Evolutionary conservation across 495 filamentous ascomycete genomes (phyloP), one percentile per base, ranked within the genome.

Genomic region (Polyplosphaeria fusca): DNA sequence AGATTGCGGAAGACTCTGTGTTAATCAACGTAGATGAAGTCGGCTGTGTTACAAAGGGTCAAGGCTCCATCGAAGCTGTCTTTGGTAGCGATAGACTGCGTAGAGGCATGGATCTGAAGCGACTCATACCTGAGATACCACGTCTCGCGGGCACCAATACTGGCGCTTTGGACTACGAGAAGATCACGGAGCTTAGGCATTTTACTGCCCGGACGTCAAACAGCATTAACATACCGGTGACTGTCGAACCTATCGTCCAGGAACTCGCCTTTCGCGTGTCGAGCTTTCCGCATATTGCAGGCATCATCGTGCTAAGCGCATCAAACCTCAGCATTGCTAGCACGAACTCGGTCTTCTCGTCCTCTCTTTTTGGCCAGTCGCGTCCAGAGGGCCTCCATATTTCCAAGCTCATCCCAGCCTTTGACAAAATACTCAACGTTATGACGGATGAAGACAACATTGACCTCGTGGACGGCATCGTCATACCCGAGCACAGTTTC

Each of bases 231-330:
- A 87, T 95, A 57, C 93, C 93, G 5, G 82, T 86, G 27, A 83
- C 85, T 0, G 77, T 97, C 32, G 81, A 88, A 32, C 78, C 81
- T 47, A 75, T 86, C 13, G 79, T 82, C 37, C 82, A 76, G n/a
- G 69, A 77, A 41, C 74, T 77, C 5, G 83, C 85, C 46, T 74
- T 98, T 48, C 82, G 87, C 22, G 82, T 97, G 23, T 94, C 90
- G 11, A 94, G 89, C 66, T 96, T 95, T 48, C 93, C 93, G 5
- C 91, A 98, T 66, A 96, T 98, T 66, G 94, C 93, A 40, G 93
- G 93, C 28, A 96, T 98, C 65, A 83, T 98, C 69, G 93, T 97
- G 2, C 74, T 97, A 1, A 85, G 84, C 16, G 83, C 94, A 0
- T 70, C 84, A 9, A 84, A 79, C 1, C 74, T 96, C 45, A 78